Percentiles rank a stretch among this genome's conserved stretches.
phyloP scores from a whole-genome alignment of 1,284 basidiomycete genomes.

The Cryptococcus deneoformans region DNA sequence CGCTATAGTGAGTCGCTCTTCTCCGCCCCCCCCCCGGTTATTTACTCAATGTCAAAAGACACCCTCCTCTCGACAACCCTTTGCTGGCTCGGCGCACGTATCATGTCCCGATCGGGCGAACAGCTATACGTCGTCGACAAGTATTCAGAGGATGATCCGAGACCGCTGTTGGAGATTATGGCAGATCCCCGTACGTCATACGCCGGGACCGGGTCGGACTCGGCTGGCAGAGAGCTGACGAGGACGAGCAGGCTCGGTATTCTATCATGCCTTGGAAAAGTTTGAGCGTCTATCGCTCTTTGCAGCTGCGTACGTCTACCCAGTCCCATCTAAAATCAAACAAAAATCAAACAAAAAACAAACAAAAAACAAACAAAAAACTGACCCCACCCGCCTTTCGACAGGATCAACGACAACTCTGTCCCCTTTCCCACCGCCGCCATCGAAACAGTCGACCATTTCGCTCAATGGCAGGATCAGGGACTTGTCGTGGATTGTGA shows the following conservation, averaged over 20 bases:
- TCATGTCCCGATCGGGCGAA: slow-evolving; percentile 80
- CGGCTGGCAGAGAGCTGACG: slow-evolving; percentile 6
- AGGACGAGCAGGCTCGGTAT: slow-evolving; percentile 59
- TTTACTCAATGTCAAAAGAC: slow-evolving; percentile 15
- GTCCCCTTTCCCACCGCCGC: slow-evolving; percentile 75
- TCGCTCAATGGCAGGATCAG: slow-evolving; percentile 58
- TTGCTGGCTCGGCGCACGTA: slow-evolving; percentile 63
- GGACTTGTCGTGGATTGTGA: slow-evolving; percentile 62
- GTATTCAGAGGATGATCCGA: slow-evolving; percentile 62
- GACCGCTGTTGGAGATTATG: slow-evolving; percentile 76
- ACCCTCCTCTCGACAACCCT: slow-evolving; percentile 60
- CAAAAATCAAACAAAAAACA: no score
- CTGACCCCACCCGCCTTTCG: neutral
- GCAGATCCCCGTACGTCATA: slow-evolving; percentile 67
- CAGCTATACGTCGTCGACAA: slow-evolving; percentile 73
- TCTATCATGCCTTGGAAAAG: slow-evolving; percentile 67
- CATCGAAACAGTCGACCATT: slow-evolving; percentile 68
- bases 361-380: no score
- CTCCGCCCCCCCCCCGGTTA: no score
- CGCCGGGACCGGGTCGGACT: no score
- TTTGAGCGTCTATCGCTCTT: slow-evolving; percentile 69
- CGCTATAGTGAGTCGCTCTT: slow-evolving; percentile 31
- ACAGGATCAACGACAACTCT: slow-evolving; percentile 65
- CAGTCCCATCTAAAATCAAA: neutral
- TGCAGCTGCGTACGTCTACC: slow-evolving; percentile 67